Evolutionary conservation across 495 filamentous ascomycete species (phyloP).

Genomic region (Penicillium pancosmium): DNA sequence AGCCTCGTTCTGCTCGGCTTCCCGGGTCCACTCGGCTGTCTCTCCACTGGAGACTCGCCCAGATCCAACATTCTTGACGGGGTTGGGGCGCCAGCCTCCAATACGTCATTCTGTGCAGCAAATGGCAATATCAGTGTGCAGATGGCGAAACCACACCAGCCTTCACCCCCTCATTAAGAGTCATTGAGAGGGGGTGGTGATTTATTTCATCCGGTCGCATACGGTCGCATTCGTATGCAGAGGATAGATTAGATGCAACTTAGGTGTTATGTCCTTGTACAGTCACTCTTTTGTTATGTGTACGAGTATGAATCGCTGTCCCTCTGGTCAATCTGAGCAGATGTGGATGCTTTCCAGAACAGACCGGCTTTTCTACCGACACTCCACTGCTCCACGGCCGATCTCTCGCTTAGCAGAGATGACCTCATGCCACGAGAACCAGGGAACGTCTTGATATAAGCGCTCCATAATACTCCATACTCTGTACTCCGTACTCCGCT

Average conservation of each 20-base stretch:
- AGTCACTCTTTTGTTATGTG: no score
- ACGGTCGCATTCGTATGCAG: background rate
- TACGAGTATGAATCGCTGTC: background rate
- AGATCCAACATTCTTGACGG: background rate
- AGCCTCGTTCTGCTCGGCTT: background rate
- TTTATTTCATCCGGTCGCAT: background rate
- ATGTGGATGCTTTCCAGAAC: background rate
- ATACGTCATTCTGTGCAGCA: background rate
- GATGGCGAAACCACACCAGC: background rate
- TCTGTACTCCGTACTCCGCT: no score
- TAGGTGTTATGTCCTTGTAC: no score
- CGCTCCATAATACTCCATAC: background rate
- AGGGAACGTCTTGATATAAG: background rate
- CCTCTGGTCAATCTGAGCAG: no score
- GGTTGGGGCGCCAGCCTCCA: background rate
- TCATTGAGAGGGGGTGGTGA: background rate
- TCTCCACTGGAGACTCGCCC: background rate
- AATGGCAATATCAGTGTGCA: background rate
- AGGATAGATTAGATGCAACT: no score
- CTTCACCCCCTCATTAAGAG: background rate
- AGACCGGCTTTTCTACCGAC: background rate
- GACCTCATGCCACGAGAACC: background rate
- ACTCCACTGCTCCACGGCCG: background rate
- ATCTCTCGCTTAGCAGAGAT: slow-evolving; percentile 1
- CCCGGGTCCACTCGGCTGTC: background rate